Evolutionary conservation across 257 asterid species (phyloP), one percentile per base, ranked within the genome.

Genomic region (Fraxinus anomala): DNA sequence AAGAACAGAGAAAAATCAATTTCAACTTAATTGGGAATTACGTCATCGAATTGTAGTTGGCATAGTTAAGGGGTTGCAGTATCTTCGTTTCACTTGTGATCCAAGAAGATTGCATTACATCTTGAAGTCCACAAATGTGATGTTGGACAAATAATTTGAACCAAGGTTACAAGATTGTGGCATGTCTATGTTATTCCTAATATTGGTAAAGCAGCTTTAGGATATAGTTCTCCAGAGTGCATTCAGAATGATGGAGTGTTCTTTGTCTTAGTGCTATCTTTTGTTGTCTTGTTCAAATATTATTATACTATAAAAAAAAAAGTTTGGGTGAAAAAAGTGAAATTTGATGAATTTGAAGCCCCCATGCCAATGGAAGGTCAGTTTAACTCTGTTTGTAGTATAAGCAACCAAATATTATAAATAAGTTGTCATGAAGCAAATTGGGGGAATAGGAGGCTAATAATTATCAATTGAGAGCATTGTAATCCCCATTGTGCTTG

Each of bases 181-280:
- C 54, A 89, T 93, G 88, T 92, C 89, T 3, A 69, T 84, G 19
- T 93, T 65, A 71, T 92, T 79, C 94, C 97, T 39, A 84, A 73
- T 76, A 86, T 85, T 76, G 75, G 76, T 26, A 86, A 91, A 73
- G 82, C 83, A 1, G 84, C 89, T 8, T 88, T 92, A 6, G 90
- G 88, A 26, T 94, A 89, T 75, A 84, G 47, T 75, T 93, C 97
- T 11, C 97, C 97, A 0, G 97, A 93, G 76, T 89, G 91, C 72
- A 88, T 83, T 72, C 96, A 91, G 85, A 90, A 81, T 76, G 84
- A 86, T 89, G 88, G 98, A 97, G 5, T 34, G 37, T 34, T 56
- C 31, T 7, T 7, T n/a, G 12, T n/a, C 67, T 56, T 56, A 8
- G 67, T n/a, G 67, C 4, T n/a, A 6, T 56, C 67, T 56, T 26